These are phyloP conservation scores for Gossypium turneri DNA, from an alignment of 345 rosid genomes.

Conservation along the genomic window DNA sequence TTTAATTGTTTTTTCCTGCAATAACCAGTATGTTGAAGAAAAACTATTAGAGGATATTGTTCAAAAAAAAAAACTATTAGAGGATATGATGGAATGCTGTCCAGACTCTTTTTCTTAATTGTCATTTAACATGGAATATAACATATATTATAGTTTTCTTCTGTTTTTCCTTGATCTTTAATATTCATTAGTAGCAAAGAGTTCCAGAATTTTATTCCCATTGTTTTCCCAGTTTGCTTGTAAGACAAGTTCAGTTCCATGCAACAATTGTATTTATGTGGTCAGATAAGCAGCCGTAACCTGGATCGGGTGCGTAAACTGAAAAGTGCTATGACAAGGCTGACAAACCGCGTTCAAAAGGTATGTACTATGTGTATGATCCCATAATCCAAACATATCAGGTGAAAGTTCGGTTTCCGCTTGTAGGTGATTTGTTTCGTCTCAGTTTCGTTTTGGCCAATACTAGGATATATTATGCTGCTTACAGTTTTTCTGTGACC, in stretches of 20 bases:
- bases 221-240: constrained; percentile 6
- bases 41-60: not conserved
- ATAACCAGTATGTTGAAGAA: not conserved
- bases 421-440: not conserved
- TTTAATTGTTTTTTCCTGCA: not conserved
- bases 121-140: not conserved
- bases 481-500: not conserved
- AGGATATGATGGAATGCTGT: not conserved
- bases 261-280: not conserved
- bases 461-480: not conserved
- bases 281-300: constrained; percentile 58
- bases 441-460: constrained; percentile 6
- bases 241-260: constrained; percentile 6
- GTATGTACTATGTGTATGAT: constrained; percentile 23
- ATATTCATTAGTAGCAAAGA: not conserved
- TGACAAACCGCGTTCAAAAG: constrained; percentile 53
- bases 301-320: constrained; percentile 49
- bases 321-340: constrained; percentile 58
- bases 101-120: not conserved
- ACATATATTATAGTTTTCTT: not conserved
- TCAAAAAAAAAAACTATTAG: not conserved
- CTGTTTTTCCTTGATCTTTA: not conserved
- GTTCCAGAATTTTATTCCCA: not conserved
- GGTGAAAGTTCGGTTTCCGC: not conserved
- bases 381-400: not conserved